Conservation (phyloP, 805 yeast species). For the Saccharomycopsis capsularis region DNA sequence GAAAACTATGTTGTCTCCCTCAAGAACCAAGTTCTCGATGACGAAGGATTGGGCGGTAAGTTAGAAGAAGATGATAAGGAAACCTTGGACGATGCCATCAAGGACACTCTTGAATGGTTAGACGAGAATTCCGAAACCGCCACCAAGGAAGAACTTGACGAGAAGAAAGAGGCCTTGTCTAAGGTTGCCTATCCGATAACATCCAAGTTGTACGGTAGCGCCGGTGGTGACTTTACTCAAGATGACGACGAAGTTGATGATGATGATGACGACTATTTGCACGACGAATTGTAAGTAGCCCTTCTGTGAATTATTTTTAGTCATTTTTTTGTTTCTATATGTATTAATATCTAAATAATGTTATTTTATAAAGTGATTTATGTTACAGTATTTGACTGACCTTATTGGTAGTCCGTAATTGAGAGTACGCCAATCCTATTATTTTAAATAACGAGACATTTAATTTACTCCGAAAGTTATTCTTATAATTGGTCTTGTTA, state of each 20-base stretch:
- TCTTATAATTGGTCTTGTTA: no score
- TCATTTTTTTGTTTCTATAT: no score
- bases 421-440: no score
- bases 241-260: constrained; percentile 50
- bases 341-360: no score
- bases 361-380: no score
- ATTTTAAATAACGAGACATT: no score
- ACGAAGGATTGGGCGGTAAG: constrained; percentile 47
- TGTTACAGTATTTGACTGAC: no score
- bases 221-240: constrained; percentile 37
- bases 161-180: constrained; percentile 77
- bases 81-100: constrained; percentile 76
- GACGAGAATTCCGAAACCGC: constrained; percentile 85
- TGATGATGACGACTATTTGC: constrained; percentile 48
- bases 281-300: constrained; percentile 58
- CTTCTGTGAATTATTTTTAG: no score
- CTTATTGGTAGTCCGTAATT: no score
- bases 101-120: constrained; percentile 81
- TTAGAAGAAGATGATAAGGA: constrained; percentile 88
- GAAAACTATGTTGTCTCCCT: constrained; percentile 85
- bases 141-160: constrained; percentile 86
- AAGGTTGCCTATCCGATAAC: constrained; percentile 88
- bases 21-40: constrained; percentile 27
- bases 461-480: no score
- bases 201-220: constrained; percentile 67